Evolutionary conservation across 345 rosid species (phyloP).

Genomic region (Physaria fendleri): DNA sequence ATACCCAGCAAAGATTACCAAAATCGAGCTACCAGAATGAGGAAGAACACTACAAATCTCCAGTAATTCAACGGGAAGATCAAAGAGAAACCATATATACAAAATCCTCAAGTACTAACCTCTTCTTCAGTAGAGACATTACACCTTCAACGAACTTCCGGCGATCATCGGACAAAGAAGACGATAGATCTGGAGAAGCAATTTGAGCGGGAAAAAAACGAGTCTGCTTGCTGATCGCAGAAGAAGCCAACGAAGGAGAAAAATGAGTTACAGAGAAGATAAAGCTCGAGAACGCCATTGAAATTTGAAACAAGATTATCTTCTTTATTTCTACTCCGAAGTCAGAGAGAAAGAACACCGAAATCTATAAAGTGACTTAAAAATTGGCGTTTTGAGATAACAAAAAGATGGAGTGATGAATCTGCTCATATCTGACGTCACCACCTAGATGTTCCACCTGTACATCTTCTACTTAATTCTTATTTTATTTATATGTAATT

Average conservation of each 20-base stretch:
- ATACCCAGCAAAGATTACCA: not conserved
- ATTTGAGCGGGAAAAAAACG: slow-evolving; percentile 29
- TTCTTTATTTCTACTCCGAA: not conserved
- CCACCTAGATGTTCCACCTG: slow-evolving; percentile 12
- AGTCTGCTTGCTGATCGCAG: slow-evolving; percentile 16
- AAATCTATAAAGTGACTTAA: slow-evolving; percentile 9
- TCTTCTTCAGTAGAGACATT: slow-evolving; percentile 29
- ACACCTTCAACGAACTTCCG: slow-evolving; percentile 19
- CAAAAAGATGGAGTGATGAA: slow-evolving; percentile 22
- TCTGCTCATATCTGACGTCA: slow-evolving; percentile 28
- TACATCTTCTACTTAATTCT: not conserved
- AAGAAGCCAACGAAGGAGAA: slow-evolving; percentile 15
- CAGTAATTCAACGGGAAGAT: not conserved
- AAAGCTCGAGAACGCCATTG: slow-evolving; percentile 45
- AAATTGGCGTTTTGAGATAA: slow-evolving; percentile 22
- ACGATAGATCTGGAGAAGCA: slow-evolving; percentile 10
- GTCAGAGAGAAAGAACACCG: slow-evolving; percentile 13
- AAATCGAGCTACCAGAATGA: not conserved
- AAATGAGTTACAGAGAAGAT: slow-evolving; percentile 22
- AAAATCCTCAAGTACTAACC: slow-evolving; percentile 28
- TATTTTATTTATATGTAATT: slow-evolving; percentile 1
- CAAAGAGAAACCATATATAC: not conserved
- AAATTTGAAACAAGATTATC: not conserved
- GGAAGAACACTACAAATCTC: not conserved
- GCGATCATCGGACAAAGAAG: slow-evolving; percentile 19